Conservation (phyloP, 352 stramenopile genomes). For the Pelagophyceae sp. region DNA sequence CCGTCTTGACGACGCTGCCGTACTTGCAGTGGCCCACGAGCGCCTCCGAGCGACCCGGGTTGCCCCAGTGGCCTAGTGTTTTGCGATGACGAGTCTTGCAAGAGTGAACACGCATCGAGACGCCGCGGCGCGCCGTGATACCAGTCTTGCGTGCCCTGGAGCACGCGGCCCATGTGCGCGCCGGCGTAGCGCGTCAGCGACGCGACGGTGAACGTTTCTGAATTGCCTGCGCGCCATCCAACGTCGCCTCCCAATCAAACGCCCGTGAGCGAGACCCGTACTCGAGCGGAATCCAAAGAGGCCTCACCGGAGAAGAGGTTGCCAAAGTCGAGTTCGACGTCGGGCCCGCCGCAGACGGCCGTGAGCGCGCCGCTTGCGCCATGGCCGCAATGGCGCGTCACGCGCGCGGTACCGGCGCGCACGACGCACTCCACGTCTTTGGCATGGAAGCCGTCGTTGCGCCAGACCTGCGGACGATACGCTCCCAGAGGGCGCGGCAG, state of each 20-base stretch:
- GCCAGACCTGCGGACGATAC: no score
- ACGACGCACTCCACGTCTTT: neutral
- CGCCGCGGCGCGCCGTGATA: no score
- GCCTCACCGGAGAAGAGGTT: neutral
- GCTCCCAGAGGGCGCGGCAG: no score
- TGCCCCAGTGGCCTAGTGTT: neutral
- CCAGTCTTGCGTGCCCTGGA: neutral
- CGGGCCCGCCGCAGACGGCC: neutral
- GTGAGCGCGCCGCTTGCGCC: neutral
- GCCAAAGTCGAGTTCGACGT: neutral
- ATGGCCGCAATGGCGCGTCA: neutral
- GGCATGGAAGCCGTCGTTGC: no score
- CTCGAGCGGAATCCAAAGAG: no score
- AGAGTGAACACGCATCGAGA: no score
- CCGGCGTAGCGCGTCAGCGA: neutral
- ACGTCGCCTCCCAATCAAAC: no score
- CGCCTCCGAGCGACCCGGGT: neutral
- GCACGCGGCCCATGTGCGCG: neutral
- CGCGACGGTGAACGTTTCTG: neutral
- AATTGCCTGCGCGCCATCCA: no score
- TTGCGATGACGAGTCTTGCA: no score
- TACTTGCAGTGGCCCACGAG: neutral
- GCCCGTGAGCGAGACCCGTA: no score
- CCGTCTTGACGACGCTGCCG: neutral
- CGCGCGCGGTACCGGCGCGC: neutral